Conservation (phyloP, 331 rosid genomes). For the Acacia pycnantha region DNA sequence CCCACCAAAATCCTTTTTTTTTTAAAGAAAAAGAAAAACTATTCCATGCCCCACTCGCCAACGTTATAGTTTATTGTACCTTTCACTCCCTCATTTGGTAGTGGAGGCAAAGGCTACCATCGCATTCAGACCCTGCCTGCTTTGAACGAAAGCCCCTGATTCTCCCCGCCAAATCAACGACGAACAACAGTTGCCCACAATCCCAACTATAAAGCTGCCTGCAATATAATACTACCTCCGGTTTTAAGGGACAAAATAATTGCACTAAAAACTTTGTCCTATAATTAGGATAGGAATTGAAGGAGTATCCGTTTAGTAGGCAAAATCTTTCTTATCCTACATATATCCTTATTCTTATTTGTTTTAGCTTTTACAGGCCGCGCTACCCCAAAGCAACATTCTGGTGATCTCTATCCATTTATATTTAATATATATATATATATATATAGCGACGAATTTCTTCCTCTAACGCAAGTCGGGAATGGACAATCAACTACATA, state of each 20-base stretch:
- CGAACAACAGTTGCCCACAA: conserved; percentile 1
- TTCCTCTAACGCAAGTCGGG: background rate
- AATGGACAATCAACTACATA: conserved; percentile 14
- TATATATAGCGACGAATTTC: background rate
- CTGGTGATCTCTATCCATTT: conserved; percentile 11
- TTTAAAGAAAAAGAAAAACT: background rate
- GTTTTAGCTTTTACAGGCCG: background rate
- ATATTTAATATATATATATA: background rate
- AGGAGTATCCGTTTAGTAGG: background rate
- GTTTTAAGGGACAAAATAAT: too few species aligned
- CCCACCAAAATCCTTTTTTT: background rate
- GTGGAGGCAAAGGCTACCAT: conserved; percentile 6
- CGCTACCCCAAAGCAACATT: background rate
- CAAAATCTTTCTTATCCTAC: background rate
- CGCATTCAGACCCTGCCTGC: conserved; percentile 17
- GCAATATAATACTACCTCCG: background rate
- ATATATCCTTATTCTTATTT: conserved; percentile 10
- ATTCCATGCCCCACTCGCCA: background rate
- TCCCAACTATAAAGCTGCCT: background rate
- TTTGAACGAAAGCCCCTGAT: background rate
- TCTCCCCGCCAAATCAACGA: conserved; percentile 8
- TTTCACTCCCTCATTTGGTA: background rate
- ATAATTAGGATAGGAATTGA: too few species aligned
- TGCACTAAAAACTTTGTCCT: too few species aligned
- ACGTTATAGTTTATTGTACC: background rate